phyloP scores from a whole-genome alignment of 2,329 filamentous ascomycete species.

The Botrytis deweyae region DNA sequence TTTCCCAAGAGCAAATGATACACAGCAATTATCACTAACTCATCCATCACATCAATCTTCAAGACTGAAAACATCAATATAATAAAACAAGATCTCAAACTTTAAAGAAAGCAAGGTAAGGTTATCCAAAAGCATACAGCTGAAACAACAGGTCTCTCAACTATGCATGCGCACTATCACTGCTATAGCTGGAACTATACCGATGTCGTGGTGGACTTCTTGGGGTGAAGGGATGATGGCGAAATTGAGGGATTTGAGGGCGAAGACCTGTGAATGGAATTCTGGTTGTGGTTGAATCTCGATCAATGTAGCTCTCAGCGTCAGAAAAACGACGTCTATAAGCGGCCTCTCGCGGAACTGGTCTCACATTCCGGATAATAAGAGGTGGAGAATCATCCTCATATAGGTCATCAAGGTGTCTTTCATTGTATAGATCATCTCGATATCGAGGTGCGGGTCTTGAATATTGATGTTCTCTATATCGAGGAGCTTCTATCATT shows the following conservation, averaged over 20 bases:
- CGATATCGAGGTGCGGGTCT: slow-evolving; percentile 21
- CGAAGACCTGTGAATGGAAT: slow-evolving; percentile 19
- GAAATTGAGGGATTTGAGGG: slow-evolving; percentile 11
- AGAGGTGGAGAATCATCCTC: slow-evolving; percentile 2
- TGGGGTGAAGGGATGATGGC: slow-evolving; percentile 8
- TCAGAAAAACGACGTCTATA: slow-evolving; percentile 16
- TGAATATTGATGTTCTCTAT: slow-evolving; percentile 7
- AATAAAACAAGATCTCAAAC: neutral
- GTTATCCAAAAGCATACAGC: neutral
- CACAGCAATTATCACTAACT: neutral
- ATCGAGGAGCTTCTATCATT: slow-evolving; percentile 13
- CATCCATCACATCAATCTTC: neutral
- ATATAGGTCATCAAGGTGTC: slow-evolving; percentile 3
- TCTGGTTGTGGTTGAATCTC: neutral
- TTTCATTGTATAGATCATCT: slow-evolving; percentile 1
- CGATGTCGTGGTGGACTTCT: slow-evolving; percentile 16
- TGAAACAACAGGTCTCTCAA: neutral
- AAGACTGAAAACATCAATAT: neutral
- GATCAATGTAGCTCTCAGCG: slow-evolving; percentile 8
- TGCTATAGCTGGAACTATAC: slow-evolving; percentile 18
- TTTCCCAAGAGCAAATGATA: neutral
- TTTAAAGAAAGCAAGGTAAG: neutral
- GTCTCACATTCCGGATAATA: neutral
- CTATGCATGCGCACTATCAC: neutral
- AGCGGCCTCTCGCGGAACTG: slow-evolving; percentile 10